Evolutionary conservation across 1,284 basidiomycete species (phyloP).

Genomic region (Phlebopus sp.): DNA sequence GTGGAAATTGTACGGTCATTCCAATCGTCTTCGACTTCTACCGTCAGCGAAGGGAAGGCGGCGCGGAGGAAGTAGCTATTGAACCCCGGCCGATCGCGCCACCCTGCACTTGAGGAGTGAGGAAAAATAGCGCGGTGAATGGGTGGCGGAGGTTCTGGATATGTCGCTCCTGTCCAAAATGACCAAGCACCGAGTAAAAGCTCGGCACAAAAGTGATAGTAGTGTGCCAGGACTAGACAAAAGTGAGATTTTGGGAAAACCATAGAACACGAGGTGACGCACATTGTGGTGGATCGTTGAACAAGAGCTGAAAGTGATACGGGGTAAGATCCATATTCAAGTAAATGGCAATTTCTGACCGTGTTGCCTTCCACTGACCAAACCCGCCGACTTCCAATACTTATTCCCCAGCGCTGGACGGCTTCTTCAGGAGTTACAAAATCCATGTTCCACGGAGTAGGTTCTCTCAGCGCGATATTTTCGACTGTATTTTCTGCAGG

Average conservation of each 20-base stretch:
- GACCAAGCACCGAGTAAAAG: constrained; percentile 72
- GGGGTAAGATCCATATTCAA: neutral
- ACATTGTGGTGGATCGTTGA: constrained; percentile 67
- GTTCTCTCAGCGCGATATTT: constrained; percentile 63
- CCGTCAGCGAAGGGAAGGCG: constrained; percentile 69
- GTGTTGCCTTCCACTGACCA: constrained; percentile 71
- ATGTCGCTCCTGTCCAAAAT: constrained; percentile 57
- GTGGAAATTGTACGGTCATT: constrained; percentile 54
- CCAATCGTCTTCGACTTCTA: constrained; percentile 72
- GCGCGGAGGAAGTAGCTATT: constrained; percentile 73
- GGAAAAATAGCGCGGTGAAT: constrained; percentile 71
- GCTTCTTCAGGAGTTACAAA: constrained; percentile 63
- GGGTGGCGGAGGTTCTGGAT: constrained; percentile 42
- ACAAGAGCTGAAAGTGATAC: constrained; percentile 42
- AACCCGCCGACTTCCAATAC: constrained; percentile 41
- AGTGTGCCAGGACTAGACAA: constrained; percentile 64
- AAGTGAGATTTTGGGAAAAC: constrained; percentile 5
- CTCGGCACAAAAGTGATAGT: constrained; percentile 82
- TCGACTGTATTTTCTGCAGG: constrained; percentile 57
- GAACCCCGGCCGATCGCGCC: constrained; percentile 74
- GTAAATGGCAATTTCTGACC: constrained; percentile 35
- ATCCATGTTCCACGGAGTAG: constrained; percentile 58
- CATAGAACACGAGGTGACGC: constrained; percentile 9
- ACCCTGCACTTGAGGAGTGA: constrained; percentile 51
- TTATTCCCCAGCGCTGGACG: constrained; percentile 54